Base-by-base conservation (phyloP, 306 rosid species). In the Mimosa bimucronata region DNA sequence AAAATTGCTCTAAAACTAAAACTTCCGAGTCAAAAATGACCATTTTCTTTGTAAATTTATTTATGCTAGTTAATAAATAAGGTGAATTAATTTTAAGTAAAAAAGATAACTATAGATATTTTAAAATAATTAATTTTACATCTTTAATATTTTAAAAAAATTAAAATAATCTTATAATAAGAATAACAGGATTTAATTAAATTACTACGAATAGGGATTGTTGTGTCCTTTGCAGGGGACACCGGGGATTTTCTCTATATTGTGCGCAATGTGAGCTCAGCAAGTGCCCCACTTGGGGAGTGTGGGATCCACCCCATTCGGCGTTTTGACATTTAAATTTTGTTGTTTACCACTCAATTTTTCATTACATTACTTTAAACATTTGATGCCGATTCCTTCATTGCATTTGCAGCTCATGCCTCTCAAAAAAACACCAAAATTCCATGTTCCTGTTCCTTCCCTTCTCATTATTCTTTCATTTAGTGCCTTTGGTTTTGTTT, bases 371-470 rank as follows among this genome's bases (percentile, higher is more conserved):
- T 67, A n/a, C 8, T 40, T 10, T 3, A n/a, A 38, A 38, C 15
- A 9, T 19, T 8, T 19, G 26, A 66, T 66, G 48, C 44, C 16
- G 48, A 37, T 19, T 6, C 67, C 31, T 25, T 26, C n/a, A 61
- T 61, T 61, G 34, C 66, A 25, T 58, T 61, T 61, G n/a, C 38
- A 14, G 67, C 19, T 19, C 34, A 28, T 40, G 52, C 52, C n/a
- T 9, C 29, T 23, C 29, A 29, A 45, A 42, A n/a, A 80, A 81
- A 81, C 80, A 65, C 50, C 65, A 31, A 60, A 48, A 78, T 70
- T 70, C 84, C 69, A 55, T 50, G 52, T 25, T 77, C 53, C 77
- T 26, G 38, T 41, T 69, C 73, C 73, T 66, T 48, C 29, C 44
- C 25, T 25, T 58, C 73, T 38, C 21, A 11, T 0, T 13, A 12